These are phyloP conservation scores for Kodamaea laetipori DNA, from an alignment of 805 yeast genomes.

Conservation along the genomic window DNA sequence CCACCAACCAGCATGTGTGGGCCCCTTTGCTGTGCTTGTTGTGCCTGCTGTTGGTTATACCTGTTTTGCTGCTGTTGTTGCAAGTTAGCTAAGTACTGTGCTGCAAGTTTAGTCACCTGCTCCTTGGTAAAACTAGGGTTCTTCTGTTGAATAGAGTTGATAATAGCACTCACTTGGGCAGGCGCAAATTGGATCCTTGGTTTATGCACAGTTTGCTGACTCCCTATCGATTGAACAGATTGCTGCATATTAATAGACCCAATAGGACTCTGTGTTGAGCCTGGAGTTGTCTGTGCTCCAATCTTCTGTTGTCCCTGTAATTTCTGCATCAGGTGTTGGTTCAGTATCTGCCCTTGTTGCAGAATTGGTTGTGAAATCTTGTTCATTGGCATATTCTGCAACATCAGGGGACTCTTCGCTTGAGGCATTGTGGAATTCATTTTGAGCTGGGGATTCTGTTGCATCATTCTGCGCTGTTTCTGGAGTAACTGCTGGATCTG, in stretches of 20 bases:
- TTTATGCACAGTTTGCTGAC: slow-evolving; percentile 17
- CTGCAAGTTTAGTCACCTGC: slow-evolving; percentile 67
- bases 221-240: slow-evolving; percentile 1
- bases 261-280: not conserved
- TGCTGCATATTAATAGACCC: not conserved
- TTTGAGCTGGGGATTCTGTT: slow-evolving; percentile 24
- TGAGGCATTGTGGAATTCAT: slow-evolving; percentile 6
- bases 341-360: slow-evolving; percentile 9
- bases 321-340: slow-evolving; percentile 5
- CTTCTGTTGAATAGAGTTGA: slow-evolving; percentile 64
- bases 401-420: slow-evolving; percentile 6
- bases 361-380: slow-evolving; percentile 6
- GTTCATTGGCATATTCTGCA: slow-evolving; percentile 5
- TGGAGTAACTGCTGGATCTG: slow-evolving; percentile 61
- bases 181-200: slow-evolving; percentile 52
- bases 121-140: slow-evolving; percentile 64
- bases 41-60: slow-evolving; percentile 11
- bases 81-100: slow-evolving; percentile 58
- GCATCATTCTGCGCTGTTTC: slow-evolving; percentile 51
- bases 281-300: slow-evolving; percentile 4
- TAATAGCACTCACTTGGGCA: slow-evolving; percentile 65
- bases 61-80: slow-evolving; percentile 53
- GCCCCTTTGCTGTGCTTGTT: slow-evolving; percentile 21
- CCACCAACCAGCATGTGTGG: slow-evolving; percentile 5
- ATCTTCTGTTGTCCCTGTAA: slow-evolving; percentile 3